Evolutionary conservation across 768 basidiomycete species (phyloP).

Genomic region (Coprinopsis sp.): DNA sequence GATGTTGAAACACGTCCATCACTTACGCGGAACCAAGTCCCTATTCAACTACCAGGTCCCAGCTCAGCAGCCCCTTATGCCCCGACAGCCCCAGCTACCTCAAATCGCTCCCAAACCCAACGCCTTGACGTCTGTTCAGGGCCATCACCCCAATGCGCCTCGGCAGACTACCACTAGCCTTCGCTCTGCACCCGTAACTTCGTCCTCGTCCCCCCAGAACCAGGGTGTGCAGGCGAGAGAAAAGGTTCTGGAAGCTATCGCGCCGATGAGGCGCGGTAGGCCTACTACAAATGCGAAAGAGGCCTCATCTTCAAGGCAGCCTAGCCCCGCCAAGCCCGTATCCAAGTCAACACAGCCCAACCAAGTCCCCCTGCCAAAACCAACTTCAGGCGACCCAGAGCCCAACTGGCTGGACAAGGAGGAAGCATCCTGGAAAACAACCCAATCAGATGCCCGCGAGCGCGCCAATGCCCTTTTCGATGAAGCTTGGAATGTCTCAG

Average conservation of each 20-base stretch:
- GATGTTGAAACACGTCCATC: slow-evolving; percentile 76
- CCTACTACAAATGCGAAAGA: slow-evolving; percentile 36
- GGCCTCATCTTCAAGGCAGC: slow-evolving; percentile 25
- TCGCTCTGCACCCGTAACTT: slow-evolving; percentile 17
- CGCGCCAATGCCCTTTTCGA: slow-evolving; percentile 22
- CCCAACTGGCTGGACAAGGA: slow-evolving; percentile 10
- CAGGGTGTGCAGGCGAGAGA: slow-evolving; percentile 68
- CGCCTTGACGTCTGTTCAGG: slow-evolving; percentile 7
- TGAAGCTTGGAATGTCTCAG: slow-evolving; percentile 38
- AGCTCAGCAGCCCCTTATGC: slow-evolving; percentile 41
- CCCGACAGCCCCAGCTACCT: slow-evolving; percentile 29
- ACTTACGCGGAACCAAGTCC: slow-evolving; percentile 82
- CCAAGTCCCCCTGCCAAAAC: not conserved
- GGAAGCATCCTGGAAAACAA: slow-evolving; percentile 5
- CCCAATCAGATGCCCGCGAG: slow-evolving; percentile 8
- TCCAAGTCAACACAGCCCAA: not conserved
- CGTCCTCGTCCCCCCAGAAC: slow-evolving; percentile 25
- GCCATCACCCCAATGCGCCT: not conserved
- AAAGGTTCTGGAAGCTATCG: slow-evolving; percentile 74
- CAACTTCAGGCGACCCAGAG: not conserved
- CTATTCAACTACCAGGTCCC: slow-evolving; percentile 65
- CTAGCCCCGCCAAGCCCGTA: slow-evolving; percentile 28
- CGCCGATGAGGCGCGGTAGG: slow-evolving; percentile 72
- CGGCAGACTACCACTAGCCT: slow-evolving; percentile 1
- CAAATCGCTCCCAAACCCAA: slow-evolving; percentile 24